Percentiles rank a stretch among this genome's conserved stretches.
Evolutionary conservation across 2,329 filamentous ascomycete genomes (phyloP).

Genomic region (Scortechinia acanthostroma): DNA sequence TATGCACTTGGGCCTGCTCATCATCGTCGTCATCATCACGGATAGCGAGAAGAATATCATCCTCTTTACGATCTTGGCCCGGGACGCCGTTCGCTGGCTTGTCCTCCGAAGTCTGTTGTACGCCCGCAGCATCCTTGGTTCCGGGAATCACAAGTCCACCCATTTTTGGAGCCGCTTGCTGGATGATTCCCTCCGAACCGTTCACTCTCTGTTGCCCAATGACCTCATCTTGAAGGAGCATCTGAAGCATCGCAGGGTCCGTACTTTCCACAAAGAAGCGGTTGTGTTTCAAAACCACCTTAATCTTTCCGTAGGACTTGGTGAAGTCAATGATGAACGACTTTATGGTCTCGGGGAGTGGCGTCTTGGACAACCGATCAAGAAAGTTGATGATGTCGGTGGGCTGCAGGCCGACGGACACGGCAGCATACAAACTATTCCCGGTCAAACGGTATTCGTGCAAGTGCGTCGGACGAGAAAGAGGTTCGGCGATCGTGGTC

Average conservation of each 20-base stretch:
- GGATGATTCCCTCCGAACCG: conserved; percentile 62
- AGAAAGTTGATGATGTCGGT: conserved; percentile 84
- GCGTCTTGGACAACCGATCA: conserved; percentile 82
- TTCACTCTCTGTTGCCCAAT: conserved; percentile 77
- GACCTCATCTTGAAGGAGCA: conserved; percentile 74
- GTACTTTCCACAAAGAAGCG: conserved; percentile 90
- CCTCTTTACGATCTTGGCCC: conserved; percentile 43
- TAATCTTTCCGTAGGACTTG: conserved; percentile 88
- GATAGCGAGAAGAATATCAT: conserved; percentile 64
- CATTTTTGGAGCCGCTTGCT: conserved; percentile 78
- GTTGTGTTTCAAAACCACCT: conserved; percentile 88
- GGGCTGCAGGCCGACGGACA: conserved; percentile 85
- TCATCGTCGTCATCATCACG: conserved; percentile 83
- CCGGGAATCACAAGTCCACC: conserved; percentile 85
- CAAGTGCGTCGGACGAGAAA: conserved; percentile 81
- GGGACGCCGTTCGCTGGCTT: conserved; percentile 33
- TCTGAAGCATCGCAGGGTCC: conserved; percentile 79
- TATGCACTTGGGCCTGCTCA: conserved; percentile 78
- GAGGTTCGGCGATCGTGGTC: conserved; percentile 88
- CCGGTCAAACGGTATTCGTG: conserved; percentile 90
- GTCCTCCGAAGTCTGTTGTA: conserved; percentile 25
- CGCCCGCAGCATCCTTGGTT: conserved; percentile 84
- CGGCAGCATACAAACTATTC: conserved; percentile 89
- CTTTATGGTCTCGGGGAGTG: conserved; percentile 73
- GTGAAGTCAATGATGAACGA: conserved; percentile 75